Base-by-base conservation (phyloP, 129 eudicot species). In the Escallonia herrerae region DNA sequence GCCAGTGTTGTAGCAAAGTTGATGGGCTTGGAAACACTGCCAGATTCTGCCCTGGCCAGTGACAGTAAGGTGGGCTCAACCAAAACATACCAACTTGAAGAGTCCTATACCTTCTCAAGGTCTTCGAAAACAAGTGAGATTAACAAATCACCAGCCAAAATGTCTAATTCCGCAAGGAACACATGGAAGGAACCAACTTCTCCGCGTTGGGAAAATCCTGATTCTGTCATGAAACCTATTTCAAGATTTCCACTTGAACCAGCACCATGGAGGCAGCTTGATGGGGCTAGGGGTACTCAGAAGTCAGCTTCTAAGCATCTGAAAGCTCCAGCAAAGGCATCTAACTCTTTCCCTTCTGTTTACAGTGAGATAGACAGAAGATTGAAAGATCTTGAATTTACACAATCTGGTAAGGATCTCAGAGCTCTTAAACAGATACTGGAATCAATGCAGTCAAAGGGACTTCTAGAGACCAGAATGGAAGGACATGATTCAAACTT, bases 381-480 rank as follows among this genome's bases (percentile, higher is more conserved):
- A 70, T 68, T 93, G 74, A 83, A 86, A 58, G 87, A 93, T 78
- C 79, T 93, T 42, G 88, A 93, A 68, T 88, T 93, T 72, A 75
- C 84, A 9, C 78, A 83, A 80, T 93, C 98, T 41, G 98, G 98
- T 10, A 93, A 93, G 83, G 96, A 93, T 73, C 95, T 88, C 39
- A 76, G 98, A 79, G 98, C 98, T 73, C 86, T 93, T 62, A 93
- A 93, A 67, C 98, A 88, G 80, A 88, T 93, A 68, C 67, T 93
- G 15, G 96, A 93, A 65, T 91, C 98, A 70, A 88, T 88, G 96
- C 96, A 93, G 66, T 81, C 76, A 8, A 81, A 81, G 75, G 95
- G 85, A 13, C 15, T 79, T n/a, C 37, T 72, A 53, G 79, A 84
- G 67, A 65, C 71, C 47, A 58, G 76, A n/a, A 69, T 81, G 56